These are phyloP conservation scores for Solanum pimpinellifolium DNA, from an alignment of 257 asterid species.

Conservation along the genomic window DNA sequence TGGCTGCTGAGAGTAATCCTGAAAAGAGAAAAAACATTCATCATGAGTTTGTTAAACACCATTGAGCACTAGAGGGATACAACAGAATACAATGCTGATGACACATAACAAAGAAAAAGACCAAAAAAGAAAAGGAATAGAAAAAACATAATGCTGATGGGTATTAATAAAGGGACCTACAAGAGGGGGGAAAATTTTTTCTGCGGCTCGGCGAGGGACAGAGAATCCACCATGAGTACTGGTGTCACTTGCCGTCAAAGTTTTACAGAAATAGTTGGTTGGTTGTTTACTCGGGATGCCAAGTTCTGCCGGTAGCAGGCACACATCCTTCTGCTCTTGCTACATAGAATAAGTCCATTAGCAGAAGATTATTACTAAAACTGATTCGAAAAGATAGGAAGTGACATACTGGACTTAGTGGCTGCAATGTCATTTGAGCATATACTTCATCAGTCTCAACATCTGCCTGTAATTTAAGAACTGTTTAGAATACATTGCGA, in stretches of 20 bases:
- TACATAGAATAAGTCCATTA: constrained; percentile 9
- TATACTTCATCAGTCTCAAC: constrained; percentile 91
- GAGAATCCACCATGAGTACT: constrained; percentile 99
- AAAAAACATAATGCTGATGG: not conserved
- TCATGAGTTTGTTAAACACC: not conserved
- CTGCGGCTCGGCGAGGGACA: constrained; percentile 97
- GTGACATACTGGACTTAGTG: constrained; percentile 59
- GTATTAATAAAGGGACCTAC: constrained; percentile 25
- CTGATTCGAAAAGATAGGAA: not conserved
- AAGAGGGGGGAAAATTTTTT: constrained; percentile 95
- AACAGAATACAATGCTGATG: not conserved
- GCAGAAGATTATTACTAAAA: not conserved
- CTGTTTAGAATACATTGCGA: not conserved
- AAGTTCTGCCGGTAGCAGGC: constrained; percentile 81
- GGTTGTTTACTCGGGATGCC: constrained; percentile 89
- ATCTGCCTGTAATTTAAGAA: constrained; percentile 62
- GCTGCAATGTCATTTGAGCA: constrained; percentile 94
- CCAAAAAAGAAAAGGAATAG: not conserved
- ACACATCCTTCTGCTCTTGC: constrained; percentile 95
- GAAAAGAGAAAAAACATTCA: constrained; percentile 2
- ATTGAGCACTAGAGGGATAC: not conserved
- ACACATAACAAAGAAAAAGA: not conserved
- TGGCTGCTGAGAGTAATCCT: constrained; percentile 91
- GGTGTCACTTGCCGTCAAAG: constrained; percentile 88
- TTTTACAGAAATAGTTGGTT: constrained; percentile 86